These are phyloP conservation scores for Selenicereus undatus DNA, from an alignment of 148 eudicot species.

Conservation along the genomic window DNA sequence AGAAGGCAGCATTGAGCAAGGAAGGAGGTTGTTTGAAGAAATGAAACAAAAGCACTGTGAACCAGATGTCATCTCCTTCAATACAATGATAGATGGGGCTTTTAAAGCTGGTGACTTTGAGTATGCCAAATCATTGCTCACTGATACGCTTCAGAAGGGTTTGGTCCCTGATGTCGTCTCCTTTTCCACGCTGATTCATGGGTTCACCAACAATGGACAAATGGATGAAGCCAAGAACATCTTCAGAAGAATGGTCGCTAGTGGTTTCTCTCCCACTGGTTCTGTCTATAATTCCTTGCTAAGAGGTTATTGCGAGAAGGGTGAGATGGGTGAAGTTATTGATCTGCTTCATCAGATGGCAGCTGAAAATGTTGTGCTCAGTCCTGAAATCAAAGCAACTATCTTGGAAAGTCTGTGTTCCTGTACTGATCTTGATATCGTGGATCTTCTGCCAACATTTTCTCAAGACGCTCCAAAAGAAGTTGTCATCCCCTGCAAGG, in stretches of 20 bases:
- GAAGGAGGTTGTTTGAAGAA: constrained; percentile 45
- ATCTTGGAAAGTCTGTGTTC: constrained; percentile 48
- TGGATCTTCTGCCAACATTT: constrained; percentile 56
- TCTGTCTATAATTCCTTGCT: constrained; percentile 56
- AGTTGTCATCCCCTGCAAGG: constrained; percentile 39
- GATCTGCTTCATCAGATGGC: constrained; percentile 68
- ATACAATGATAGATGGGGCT: constrained; percentile 48
- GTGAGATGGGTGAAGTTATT: constrained; percentile 54
- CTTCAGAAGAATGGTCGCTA: constrained; percentile 52
- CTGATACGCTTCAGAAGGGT: constrained; percentile 59
- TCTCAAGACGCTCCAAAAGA: constrained; percentile 40
- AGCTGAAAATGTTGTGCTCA: constrained; percentile 47
- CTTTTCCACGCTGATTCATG: constrained; percentile 46
- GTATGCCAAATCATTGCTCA: constrained; percentile 38
- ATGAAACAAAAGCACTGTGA: constrained; percentile 45
- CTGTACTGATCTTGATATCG: constrained; percentile 34
- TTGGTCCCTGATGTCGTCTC: constrained; percentile 48
- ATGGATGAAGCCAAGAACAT: constrained; percentile 60
- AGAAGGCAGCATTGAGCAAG: constrained; percentile 65
- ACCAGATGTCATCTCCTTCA: constrained; percentile 52
- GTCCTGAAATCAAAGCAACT: constrained; percentile 42
- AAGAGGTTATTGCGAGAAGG: constrained; percentile 42
- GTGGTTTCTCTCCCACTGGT: constrained; percentile 40
- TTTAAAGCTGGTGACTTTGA: constrained; percentile 55
- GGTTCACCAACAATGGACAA: constrained; percentile 51